Evolutionary conservation across 805 yeast genomes (phyloP).

Genomic region (Priceomyces haplophilus): DNA sequence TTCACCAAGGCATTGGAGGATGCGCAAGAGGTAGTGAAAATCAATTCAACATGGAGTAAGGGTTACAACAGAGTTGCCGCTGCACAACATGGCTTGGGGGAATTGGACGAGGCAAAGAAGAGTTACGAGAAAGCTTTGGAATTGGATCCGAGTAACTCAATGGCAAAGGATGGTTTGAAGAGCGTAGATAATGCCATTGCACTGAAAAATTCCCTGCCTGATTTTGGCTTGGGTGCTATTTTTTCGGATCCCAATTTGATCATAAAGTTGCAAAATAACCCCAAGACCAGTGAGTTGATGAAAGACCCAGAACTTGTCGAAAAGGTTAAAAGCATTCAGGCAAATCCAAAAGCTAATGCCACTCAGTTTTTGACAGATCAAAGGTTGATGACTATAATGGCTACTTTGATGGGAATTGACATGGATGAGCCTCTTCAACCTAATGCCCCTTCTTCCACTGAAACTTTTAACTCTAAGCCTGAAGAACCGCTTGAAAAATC

Average conservation of each 20-base stretch:
- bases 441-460: slow-evolving; percentile 10
- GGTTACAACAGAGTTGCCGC: slow-evolving; percentile 94
- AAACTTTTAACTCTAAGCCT: slow-evolving; percentile 9
- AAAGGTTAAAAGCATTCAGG: slow-evolving; percentile 58
- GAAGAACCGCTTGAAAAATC: slow-evolving; percentile 10
- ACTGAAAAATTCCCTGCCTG: slow-evolving; percentile 56
- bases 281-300: slow-evolving; percentile 83
- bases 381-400: slow-evolving; percentile 84
- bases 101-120: slow-evolving; percentile 68
- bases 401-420: slow-evolving; percentile 80
- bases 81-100: slow-evolving; percentile 84
- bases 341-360: slow-evolving; percentile 73
- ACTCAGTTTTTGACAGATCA: slow-evolving; percentile 74
- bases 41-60: slow-evolving; percentile 89
- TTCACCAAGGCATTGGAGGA: slow-evolving; percentile 75
- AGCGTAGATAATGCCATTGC: slow-evolving; percentile 63
- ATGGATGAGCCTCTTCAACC: slow-evolving; percentile 41
- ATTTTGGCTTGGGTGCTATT: slow-evolving; percentile 71
- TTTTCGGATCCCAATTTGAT: slow-evolving; percentile 79
- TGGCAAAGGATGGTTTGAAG: slow-evolving; percentile 80
- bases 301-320: slow-evolving; percentile 81
- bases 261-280: slow-evolving; percentile 72
- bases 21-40: slow-evolving; percentile 77
- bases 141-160: slow-evolving; percentile 75
- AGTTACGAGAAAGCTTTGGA: slow-evolving; percentile 77